Conservation (phyloP, 2,329 filamentous ascomycete genomes). For the Colletotrichum eleusines region DNA sequence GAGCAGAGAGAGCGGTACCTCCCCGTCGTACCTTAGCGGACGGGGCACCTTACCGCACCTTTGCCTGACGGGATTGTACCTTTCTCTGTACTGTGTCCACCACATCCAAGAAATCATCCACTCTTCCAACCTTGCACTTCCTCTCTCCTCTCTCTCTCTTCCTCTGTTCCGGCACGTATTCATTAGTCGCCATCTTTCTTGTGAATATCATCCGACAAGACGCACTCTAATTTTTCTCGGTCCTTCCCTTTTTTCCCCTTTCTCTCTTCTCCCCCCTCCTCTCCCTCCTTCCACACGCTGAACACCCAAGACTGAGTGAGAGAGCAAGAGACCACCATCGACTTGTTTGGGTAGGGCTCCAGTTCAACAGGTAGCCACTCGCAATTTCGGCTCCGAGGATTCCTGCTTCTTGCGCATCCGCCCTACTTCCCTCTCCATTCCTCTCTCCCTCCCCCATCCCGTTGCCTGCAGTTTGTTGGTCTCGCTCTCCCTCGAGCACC, state of each 20-base stretch:
- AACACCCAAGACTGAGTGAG: conserved; percentile 10
- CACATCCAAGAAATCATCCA: conserved; percentile 32
- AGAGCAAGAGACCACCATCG: conserved; percentile 28
- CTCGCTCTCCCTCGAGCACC: conserved; percentile 35
- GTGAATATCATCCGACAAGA: conserved; percentile 42
- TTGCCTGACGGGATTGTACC: conserved; percentile 10
- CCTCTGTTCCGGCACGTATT: conserved; percentile 30
- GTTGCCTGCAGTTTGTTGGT: conserved; percentile 33
- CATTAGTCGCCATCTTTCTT: conserved; percentile 35
- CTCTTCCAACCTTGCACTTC: conserved; percentile 44
- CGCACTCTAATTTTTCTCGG: conserved; percentile 41
- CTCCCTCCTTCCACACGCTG: conserved; percentile 6
- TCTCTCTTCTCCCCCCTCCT: conserved; percentile 27
- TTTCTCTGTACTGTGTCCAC: conserved; percentile 34
- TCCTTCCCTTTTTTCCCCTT: conserved; percentile 37
- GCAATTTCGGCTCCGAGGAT: conserved; percentile 34
- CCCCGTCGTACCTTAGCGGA: conserved; percentile 15
- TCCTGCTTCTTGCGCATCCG: conserved; percentile 21
- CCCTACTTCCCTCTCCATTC: conserved; percentile 34
- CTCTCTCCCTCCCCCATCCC: conserved; percentile 29
- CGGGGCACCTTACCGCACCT: conserved; percentile 1
- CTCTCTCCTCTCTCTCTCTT: conserved; percentile 24
- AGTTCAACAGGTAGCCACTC: conserved; percentile 22
- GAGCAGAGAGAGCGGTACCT: background rate
- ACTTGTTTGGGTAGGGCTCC: conserved; percentile 34